A percentile compares a stretch with the other conserved stretches of the same genome.
These are phyloP conservation scores for Usnea hakonensis DNA, from an alignment of 495 filamentous ascomycete genomes.

Conservation along the genomic window DNA sequence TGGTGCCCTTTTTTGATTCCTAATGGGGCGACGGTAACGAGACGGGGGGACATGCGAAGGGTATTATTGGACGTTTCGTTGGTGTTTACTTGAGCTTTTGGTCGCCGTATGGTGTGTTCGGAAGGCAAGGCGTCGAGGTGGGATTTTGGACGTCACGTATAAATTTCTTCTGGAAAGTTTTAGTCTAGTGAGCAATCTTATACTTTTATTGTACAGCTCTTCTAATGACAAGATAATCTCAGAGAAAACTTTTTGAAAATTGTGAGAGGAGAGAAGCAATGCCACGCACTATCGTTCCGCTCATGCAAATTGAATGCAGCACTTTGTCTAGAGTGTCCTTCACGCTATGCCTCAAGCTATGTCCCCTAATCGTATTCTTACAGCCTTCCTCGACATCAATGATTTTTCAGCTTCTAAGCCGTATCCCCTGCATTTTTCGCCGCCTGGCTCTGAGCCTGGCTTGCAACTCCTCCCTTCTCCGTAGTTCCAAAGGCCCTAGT, in stretches of 20 bases:
- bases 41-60: no score
- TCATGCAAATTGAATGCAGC: background rate
- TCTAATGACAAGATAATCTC: background rate
- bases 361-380: background rate
- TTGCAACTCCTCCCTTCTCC: conserved; percentile 27
- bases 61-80: no score
- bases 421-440: conserved; percentile 18
- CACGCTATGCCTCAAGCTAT: background rate
- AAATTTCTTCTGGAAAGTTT: background rate
- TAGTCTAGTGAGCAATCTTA: background rate
- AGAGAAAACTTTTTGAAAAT: background rate
- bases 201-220: background rate
- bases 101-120: no score
- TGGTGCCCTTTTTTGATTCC: no score
- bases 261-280: background rate
- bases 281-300: background rate
- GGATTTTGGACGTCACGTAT: background rate
- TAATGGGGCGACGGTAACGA: no score
- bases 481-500: conserved; percentile 28
- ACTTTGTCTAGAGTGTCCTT: background rate
- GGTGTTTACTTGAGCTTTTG: no score
- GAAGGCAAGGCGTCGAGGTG: no score
- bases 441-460: conserved; percentile 16
- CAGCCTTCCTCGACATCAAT: background rate
- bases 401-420: conserved; percentile 19